Base-by-base conservation (phyloP, 129 eudicot species). In the Flaveria ramosissima region DNA sequence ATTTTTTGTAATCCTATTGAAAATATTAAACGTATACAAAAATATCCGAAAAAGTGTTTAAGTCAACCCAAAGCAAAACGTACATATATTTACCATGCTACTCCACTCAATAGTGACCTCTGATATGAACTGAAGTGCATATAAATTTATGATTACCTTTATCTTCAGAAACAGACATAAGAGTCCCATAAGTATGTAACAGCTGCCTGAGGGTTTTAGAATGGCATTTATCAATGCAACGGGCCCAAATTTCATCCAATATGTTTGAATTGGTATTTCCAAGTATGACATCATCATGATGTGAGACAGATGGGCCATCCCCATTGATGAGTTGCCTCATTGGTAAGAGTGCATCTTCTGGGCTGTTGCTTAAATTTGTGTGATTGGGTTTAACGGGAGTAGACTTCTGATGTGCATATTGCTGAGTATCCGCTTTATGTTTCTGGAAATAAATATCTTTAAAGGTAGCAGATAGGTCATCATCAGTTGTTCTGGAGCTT, bases 211-310 rank as follows among this genome's bases (percentile, higher is more conserved):
- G 71, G 9, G 97, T 94, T 75, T 88, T 91, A 3, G 97, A 91
- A 80, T 91, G 97, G 61, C 99, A 94, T 77, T 83, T 91, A 24
- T 89, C 96, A 65, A 94, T 89, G 83, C 97, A 94, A 52, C 78
- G 84, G n/a, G 77, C 65, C 99, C 99, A 94, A 23, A 94, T 86
- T 62, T 91, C 86, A 77, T 84, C 88, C 83, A 90, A 83, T 68
- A 78, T 76, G 63, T 84, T 77, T 10, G 93, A 46, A 65, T 86
- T 73, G 48, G 55, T 60, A 19, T 60, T 70, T 75, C 73, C 85
- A 64, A 17, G 83, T n/a, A 39, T 52, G 47, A 57, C 65, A 36
- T 84, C 91, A 77, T 77, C 89, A 77, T 74, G 83, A 52, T 77
- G 84, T 70, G 86, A 73, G 72, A 56, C 87, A 42, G 82, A 56